Conservation (phyloP, 2,329 filamentous ascomycete species). For the Herpotrichia juniperi region DNA sequence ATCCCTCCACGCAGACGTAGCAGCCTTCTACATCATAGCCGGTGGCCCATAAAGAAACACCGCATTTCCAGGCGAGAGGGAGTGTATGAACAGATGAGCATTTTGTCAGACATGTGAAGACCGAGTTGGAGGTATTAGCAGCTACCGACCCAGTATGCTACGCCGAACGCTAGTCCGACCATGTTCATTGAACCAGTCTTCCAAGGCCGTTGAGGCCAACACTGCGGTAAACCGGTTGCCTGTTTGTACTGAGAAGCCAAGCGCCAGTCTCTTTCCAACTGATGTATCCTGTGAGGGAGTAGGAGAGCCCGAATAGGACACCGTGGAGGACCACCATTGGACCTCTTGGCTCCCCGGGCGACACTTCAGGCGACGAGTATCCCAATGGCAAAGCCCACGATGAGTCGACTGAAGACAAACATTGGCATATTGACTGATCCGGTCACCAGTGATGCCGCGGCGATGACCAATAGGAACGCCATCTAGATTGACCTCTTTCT, state of each 20-base stretch:
- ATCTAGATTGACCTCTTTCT: conserved; percentile 5
- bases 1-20: no score
- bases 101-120: no score
- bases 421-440: conserved; percentile 6
- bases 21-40: no score
- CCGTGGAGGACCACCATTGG: conserved; percentile 23
- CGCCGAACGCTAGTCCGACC: conserved; percentile 17
- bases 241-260: conserved; percentile 14
- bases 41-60: no score
- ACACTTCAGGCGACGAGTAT: conserved; percentile 7
- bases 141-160: no score
- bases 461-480: background rate
- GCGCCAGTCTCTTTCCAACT: conserved; percentile 15
- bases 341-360: conserved; percentile 16
- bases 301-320: conserved; percentile 14
- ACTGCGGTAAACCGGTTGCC: conserved; percentile 13
- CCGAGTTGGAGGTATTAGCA: no score
- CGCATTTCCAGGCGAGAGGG: no score
- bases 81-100: no score
- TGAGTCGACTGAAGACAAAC: conserved; percentile 7
- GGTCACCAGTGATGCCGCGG: conserved; percentile 4
- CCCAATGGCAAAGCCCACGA: conserved; percentile 7
- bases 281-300: conserved; percentile 14
- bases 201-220: conserved; percentile 9
- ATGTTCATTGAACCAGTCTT: conserved; percentile 14